Conservation (phyloP, 306 rosid species). For the Delonix regia region DNA sequence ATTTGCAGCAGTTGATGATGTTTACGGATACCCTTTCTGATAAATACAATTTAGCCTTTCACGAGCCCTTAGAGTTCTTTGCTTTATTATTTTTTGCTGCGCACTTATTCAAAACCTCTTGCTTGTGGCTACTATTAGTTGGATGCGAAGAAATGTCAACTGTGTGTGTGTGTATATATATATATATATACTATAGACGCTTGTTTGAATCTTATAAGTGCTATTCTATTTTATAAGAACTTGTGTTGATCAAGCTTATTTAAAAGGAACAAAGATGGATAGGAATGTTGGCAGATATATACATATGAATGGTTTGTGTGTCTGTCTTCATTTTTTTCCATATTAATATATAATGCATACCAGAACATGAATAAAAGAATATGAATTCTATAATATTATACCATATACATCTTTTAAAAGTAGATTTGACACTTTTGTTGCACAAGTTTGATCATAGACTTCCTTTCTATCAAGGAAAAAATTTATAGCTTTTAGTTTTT, state of each 20-base stretch:
- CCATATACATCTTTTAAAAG: no score
- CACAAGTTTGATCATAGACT: no score
- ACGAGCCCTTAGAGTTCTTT: slow-evolving; percentile 41
- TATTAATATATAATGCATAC: background rate
- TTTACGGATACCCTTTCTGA: background rate
- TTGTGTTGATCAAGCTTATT: background rate
- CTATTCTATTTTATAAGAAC: background rate
- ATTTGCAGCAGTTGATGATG: background rate
- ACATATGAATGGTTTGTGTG: background rate
- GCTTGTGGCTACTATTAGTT: background rate
- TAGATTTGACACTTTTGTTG: no score
- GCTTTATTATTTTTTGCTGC: background rate
- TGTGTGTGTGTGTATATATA: no score
- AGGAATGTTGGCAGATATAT: background rate
- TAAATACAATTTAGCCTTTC: slow-evolving; percentile 35
- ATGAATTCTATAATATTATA: no score
- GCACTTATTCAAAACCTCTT: slow-evolving; percentile 17
- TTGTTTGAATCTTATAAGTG: background rate
- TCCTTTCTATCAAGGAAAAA: no score
- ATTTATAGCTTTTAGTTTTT: no score
- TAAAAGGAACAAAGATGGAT: background rate
- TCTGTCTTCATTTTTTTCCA: background rate
- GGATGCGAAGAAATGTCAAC: background rate
- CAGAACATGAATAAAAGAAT: no score
- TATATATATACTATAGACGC: background rate